Base-by-base conservation (phyloP, 768 basidiomycete species). In the Obba rivulosa region DNA sequence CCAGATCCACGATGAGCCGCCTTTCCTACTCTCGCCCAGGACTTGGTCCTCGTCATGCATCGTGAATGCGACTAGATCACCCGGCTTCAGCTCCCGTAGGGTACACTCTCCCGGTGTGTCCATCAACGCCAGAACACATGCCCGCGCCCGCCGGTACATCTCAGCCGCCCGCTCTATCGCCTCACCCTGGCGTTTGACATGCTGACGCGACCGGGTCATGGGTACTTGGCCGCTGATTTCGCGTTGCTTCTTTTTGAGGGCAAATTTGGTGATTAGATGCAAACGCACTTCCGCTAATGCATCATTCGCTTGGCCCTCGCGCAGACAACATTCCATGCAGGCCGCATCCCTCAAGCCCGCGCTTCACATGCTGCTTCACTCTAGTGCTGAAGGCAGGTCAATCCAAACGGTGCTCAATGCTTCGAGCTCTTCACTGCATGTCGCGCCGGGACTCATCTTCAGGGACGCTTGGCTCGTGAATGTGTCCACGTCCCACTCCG, bases 1-100 rank as follows among this genome's bases (percentile, higher is more conserved):
- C 48, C 48, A 49, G 22, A 49, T 49, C 48, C 48, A 49, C 1
- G 42, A 36, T 3, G 48, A 42, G 13, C 7, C 28, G 7, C 10
- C 4, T 9, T 18, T 11, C 7, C 21, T 18, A 31, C 43, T 49
- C 14, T 44, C 37, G 2, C 48, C 48, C 8, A 34, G 24, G 1
- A 10, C 5, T 8, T 25, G 2, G 11, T 49, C 43, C n/a, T 16
- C 21, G 8, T 25, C n/a, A 2, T 21, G 7, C 3, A 49, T 2
- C 1, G 36, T 17, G 24, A 44, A 49, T 2, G 43, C 16, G 11
- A 7, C 21, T 16, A 36, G 18, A 36, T 50, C 49, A 1, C 18
- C 23, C 16, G 43, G 25, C 10, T 24, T 9, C 18, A 50, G 22
- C 3, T 11, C 24, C 1, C n/a, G 22, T n/a, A 20, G 36, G 16